Evolutionary conservation across 441 rosid genomes (phyloP).

Genomic region (Breynia disticha): DNA sequence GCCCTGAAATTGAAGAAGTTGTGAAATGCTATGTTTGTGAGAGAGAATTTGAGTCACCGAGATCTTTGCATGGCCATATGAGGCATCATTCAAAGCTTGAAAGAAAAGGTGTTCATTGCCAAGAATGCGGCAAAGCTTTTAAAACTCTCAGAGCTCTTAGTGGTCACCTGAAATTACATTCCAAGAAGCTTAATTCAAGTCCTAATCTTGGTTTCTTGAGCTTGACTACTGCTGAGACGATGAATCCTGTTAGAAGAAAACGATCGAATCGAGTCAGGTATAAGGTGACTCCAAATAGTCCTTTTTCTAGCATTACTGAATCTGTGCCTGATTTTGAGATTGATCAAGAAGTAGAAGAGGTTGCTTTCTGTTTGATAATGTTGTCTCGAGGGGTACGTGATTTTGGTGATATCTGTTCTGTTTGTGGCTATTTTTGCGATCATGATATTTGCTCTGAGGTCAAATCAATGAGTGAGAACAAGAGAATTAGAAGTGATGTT

Average conservation of each 20-base stretch:
- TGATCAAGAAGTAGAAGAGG: constrained; percentile 41
- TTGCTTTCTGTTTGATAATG: constrained; percentile 48
- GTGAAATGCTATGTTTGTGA: constrained; percentile 31
- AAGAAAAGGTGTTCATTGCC: constrained; percentile 27
- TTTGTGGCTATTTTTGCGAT: constrained; percentile 19
- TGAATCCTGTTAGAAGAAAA: constrained; percentile 35
- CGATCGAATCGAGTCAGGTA: constrained; percentile 50
- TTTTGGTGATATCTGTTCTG: constrained; percentile 17
- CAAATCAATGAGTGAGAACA: constrained; percentile 11
- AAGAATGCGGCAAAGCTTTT: constrained; percentile 45
- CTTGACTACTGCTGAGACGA: constrained; percentile 15
- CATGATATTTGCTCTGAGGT: constrained; percentile 14
- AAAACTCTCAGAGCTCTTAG: constrained; percentile 35
- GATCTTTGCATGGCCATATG: constrained; percentile 45
- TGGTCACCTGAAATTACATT: constrained; percentile 38
- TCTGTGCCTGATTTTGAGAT: constrained; percentile 22
- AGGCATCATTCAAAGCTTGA: constrained; percentile 40
- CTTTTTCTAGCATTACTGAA: constrained; percentile 35
- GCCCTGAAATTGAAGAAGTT: constrained; percentile 10
- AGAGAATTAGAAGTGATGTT: constrained; percentile 5
- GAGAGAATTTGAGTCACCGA: constrained; percentile 32
- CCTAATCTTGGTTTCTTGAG: constrained; percentile 12
- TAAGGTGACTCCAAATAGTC: constrained; percentile 27
- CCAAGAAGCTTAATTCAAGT: constrained; percentile 19
- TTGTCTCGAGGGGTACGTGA: constrained; percentile 34